Evolutionary conservation across 2,329 filamentous ascomycete genomes (phyloP).

Genomic region (Dactylonectria macrodidyma): DNA sequence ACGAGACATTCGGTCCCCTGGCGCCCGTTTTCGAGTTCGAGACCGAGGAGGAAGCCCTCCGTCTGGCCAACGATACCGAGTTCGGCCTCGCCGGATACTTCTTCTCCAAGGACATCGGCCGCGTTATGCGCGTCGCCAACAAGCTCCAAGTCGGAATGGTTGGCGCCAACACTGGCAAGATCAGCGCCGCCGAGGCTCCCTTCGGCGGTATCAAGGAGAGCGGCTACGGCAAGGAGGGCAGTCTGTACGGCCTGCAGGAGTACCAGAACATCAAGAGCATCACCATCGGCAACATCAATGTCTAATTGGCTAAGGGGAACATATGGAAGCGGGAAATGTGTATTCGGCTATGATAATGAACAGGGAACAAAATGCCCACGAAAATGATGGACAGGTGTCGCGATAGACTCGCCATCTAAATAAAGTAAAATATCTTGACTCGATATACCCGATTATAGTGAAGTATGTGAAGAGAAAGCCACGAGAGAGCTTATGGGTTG

Average conservation of each 20-base stretch:
- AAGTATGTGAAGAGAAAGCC: neutral
- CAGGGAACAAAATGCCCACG: slow-evolving; percentile 34
- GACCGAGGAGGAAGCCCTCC: slow-evolving; percentile 56
- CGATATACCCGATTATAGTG: neutral
- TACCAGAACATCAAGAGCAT: slow-evolving; percentile 65
- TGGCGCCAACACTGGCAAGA: slow-evolving; percentile 62
- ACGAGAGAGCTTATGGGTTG: neutral
- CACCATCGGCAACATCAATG: slow-evolving; percentile 48
- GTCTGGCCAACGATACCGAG: slow-evolving; percentile 56
- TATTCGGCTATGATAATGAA: slow-evolving; percentile 47
- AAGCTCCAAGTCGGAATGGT: slow-evolving; percentile 78
- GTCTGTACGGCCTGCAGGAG: slow-evolving; percentile 62
- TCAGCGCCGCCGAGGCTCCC: slow-evolving; percentile 53
- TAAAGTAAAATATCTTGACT: slow-evolving; percentile 17
- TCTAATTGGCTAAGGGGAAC: slow-evolving; percentile 23
- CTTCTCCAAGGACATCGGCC: slow-evolving; percentile 52
- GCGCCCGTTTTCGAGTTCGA: slow-evolving; percentile 51
- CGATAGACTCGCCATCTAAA: slow-evolving; percentile 19
- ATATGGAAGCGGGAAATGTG: slow-evolving; percentile 30
- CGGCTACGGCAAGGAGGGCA: slow-evolving; percentile 56
- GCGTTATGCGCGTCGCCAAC: slow-evolving; percentile 63
- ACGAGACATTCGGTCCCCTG: slow-evolving; percentile 53
- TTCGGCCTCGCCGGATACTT: slow-evolving; percentile 57
- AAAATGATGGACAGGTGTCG: slow-evolving; percentile 26
- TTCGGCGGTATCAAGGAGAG: slow-evolving; percentile 56